Evolutionary conservation across 2,329 filamentous ascomycete species (phyloP).

Genomic region (Pseudogymnoascus pannorum): DNA sequence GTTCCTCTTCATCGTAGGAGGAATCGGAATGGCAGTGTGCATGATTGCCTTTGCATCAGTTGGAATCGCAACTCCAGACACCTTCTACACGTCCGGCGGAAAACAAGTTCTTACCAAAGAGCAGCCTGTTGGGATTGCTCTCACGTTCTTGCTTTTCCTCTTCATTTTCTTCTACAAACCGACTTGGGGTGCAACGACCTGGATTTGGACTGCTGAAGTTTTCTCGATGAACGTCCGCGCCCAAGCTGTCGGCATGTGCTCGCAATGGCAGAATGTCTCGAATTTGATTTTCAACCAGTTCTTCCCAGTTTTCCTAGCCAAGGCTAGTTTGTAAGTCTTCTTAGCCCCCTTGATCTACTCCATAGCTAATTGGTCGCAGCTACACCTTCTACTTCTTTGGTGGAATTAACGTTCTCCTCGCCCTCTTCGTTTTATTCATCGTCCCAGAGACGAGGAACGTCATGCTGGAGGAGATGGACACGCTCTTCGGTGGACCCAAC

Average conservation of each 20-base stretch:
- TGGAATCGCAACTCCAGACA: conserved; percentile 46
- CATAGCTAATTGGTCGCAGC: conserved; percentile 30
- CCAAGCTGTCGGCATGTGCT: conserved; percentile 61
- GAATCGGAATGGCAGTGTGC: conserved; percentile 59
- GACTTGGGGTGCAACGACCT: conserved; percentile 63
- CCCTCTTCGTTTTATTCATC: conserved; percentile 43
- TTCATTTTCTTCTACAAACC: conserved; percentile 64
- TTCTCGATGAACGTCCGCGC: conserved; percentile 67
- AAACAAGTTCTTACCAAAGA: conserved; percentile 43
- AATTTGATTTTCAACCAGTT: conserved; percentile 64
- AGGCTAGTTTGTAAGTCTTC: conserved; percentile 33
- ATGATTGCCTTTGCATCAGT: conserved; percentile 60
- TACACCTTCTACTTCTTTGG: conserved; percentile 44
- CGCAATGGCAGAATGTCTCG: conserved; percentile 54
- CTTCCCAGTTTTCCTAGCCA: conserved; percentile 59
- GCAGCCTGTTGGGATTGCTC: conserved; percentile 55
- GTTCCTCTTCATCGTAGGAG: conserved; percentile 62
- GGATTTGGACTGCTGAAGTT: conserved; percentile 64
- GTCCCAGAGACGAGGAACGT: conserved; percentile 50
- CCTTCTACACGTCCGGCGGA: neutral
- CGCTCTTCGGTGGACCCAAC: conserved; percentile 39
- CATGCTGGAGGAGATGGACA: conserved; percentile 48
- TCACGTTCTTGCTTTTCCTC: conserved; percentile 60
- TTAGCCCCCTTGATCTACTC: neutral
- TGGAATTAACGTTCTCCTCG: conserved; percentile 39